These are phyloP conservation scores for Lasiosphaeria miniovina DNA, from an alignment of 495 filamentous ascomycete species.

Conservation along the genomic window DNA sequence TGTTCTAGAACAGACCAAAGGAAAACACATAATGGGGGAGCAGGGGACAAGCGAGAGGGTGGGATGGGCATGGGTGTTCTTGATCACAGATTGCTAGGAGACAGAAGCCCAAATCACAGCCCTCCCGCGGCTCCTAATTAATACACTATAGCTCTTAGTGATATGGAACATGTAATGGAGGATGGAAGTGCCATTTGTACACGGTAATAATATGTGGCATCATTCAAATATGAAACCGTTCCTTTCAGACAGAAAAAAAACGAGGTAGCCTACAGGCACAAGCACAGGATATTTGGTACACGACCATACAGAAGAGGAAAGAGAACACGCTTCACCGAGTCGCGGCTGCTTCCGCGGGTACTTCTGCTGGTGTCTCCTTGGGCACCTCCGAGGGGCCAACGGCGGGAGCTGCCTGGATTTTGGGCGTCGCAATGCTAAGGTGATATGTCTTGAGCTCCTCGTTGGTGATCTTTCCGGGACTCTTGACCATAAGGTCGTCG, in stretches of 20 bases:
- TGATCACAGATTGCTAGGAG: too few relatives aligned
- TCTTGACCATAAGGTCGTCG: slow-evolving; percentile 76
- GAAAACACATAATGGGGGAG: neutral
- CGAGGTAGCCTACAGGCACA: too few relatives aligned
- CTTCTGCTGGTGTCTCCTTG: too few relatives aligned
- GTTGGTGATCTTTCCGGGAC: slow-evolving; percentile 62
- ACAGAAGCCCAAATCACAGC: too few relatives aligned
- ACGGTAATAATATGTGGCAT: slow-evolving; percentile 15
- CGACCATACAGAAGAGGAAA: neutral
- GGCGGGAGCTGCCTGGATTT: neutral
- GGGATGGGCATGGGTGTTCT: too few relatives aligned
- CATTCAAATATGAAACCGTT: slow-evolving; percentile 1
- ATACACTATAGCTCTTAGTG: neutral
- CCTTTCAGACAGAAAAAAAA: neutral
- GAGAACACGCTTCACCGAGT: slow-evolving; percentile 8
- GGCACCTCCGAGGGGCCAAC: too few relatives aligned
- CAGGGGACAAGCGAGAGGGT: too few relatives aligned
- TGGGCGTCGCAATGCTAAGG: slow-evolving; percentile 31
- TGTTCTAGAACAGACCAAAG: neutral
- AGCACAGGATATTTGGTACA: neutral
- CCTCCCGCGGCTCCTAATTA: neutral
- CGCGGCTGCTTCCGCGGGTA: too few relatives aligned
- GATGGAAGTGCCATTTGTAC: slow-evolving; percentile 1
- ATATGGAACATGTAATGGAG: neutral
- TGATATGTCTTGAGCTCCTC: slow-evolving; percentile 72